phyloP scores from a whole-genome alignment of 2,329 filamentous ascomycete species.

The Epicoccum nigrum region DNA sequence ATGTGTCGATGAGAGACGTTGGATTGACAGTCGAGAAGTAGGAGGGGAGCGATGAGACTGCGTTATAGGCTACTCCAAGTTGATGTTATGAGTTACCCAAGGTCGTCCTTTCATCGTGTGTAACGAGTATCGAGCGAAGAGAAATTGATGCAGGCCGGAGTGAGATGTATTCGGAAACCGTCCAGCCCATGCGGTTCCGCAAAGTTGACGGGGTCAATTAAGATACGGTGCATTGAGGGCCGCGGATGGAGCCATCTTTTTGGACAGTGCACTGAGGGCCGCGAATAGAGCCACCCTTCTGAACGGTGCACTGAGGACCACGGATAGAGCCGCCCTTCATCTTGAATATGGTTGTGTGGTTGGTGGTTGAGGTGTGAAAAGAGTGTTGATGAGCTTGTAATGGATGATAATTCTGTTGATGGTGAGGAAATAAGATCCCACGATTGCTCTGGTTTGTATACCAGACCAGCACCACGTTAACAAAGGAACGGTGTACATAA shows the following conservation, averaged over 20 bases:
- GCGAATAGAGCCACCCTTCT: conserved; percentile 1
- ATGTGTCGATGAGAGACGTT: conserved; percentile 1
- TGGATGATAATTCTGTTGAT: conserved; percentile 26
- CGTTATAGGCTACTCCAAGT: neutral
- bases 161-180: neutral
- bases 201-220: conserved; percentile 3
- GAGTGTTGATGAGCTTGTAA: conserved; percentile 22
- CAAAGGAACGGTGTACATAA: neutral
- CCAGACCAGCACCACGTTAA: neutral
- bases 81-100: neutral
- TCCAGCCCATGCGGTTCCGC: neutral
- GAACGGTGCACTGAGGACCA: conserved; percentile 15
- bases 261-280: conserved; percentile 6
- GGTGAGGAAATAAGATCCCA: neutral
- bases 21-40: neutral
- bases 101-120: neutral
- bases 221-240: conserved; percentile 4
- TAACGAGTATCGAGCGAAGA: conserved; percentile 5
- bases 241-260: conserved; percentile 1
- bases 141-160: conserved; percentile 3
- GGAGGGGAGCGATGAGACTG: neutral
- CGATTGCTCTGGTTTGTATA: neutral
- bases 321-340: conserved; percentile 7
- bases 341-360: conserved; percentile 23
- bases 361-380: conserved; percentile 10